phyloP scores from a whole-genome alignment of 1,284 basidiomycete species.

The Stygiomarasmius scandens region DNA sequence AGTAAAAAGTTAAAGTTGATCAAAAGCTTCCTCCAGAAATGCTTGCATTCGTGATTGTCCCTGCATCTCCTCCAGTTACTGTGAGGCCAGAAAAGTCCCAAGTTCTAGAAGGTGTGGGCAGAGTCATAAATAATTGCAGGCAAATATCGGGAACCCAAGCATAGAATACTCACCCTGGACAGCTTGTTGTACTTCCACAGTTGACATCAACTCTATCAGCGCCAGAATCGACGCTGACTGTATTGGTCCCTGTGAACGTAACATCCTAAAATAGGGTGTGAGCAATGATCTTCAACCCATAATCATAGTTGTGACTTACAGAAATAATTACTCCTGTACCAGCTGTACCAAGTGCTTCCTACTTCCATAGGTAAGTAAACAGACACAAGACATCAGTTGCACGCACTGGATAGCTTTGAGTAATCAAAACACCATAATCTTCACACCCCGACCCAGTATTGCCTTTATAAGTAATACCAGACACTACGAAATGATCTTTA shows the following conservation, averaged over 20 bases:
- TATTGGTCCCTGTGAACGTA: constrained; percentile 8
- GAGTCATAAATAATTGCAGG: not conserved
- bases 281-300: no score
- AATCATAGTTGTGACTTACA: no score
- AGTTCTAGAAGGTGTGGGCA: constrained; percentile 1
- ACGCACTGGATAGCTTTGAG: constrained; percentile 47
- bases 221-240: constrained; percentile 5
- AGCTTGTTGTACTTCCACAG: constrained; percentile 11
- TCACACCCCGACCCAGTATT: constrained; percentile 45
- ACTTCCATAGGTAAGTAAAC: no score
- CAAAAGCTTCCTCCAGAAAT: constrained; percentile 9
- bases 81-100: constrained; percentile 12
- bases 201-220: constrained; percentile 13
- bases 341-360: constrained; percentile 40
- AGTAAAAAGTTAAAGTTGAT: no score
- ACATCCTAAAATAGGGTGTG: no score
- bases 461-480: constrained; percentile 45
- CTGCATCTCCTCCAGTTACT: constrained; percentile 12
- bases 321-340: constrained; percentile 46
- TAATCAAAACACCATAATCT: constrained; percentile 47
- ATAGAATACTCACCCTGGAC: constrained; percentile 22
- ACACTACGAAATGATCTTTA: constrained; percentile 29
- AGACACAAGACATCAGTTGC: no score
- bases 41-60: constrained; percentile 5
- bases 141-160: not conserved